Evolutionary conservation across 192 early-diverging fungal genomes (phyloP).

Genomic region (Entomortierella parvispora): DNA sequence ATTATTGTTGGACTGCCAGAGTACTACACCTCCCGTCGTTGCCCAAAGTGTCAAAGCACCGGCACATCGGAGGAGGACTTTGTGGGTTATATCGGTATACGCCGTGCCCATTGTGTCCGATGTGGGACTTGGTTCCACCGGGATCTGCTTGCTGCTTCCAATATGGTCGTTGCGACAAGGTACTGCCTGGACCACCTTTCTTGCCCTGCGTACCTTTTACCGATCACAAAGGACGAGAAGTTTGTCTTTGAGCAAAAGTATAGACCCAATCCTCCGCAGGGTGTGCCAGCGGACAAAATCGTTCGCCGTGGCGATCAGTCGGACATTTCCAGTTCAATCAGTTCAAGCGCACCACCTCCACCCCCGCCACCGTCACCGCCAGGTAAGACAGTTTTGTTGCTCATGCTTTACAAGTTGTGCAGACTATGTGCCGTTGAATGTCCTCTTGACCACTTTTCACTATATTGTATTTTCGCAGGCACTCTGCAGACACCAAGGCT

Average conservation of each 20-base stretch:
- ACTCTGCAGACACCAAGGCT: no score
- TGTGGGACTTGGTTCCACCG: not conserved
- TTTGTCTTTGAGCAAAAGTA: constrained; percentile 5
- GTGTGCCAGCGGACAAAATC: not conserved
- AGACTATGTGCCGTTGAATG: no score
- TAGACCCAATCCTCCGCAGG: not conserved
- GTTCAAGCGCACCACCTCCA: no score
- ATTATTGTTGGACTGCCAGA: not conserved
- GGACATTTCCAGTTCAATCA: no score
- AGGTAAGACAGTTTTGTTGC: no score
- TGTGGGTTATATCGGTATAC: constrained; percentile 1
- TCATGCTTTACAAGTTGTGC: no score
- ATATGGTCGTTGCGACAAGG: not conserved
- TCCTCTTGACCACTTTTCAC: no score
- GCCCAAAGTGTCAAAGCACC: not conserved
- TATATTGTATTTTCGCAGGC: no score
- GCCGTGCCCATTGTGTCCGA: not conserved
- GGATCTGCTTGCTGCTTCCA: constrained; percentile 3
- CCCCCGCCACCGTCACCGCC: no score
- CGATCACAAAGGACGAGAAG: not conserved
- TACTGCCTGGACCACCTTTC: constrained; percentile 2
- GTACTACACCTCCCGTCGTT: not conserved
- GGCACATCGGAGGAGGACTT: not conserved
- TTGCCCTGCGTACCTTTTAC: not conserved
- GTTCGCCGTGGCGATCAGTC: no score